Evolutionary conservation across 768 basidiomycete genomes (phyloP), one percentile per base, ranked within the genome.

Genomic region (Rhodotorula diobovata): DNA sequence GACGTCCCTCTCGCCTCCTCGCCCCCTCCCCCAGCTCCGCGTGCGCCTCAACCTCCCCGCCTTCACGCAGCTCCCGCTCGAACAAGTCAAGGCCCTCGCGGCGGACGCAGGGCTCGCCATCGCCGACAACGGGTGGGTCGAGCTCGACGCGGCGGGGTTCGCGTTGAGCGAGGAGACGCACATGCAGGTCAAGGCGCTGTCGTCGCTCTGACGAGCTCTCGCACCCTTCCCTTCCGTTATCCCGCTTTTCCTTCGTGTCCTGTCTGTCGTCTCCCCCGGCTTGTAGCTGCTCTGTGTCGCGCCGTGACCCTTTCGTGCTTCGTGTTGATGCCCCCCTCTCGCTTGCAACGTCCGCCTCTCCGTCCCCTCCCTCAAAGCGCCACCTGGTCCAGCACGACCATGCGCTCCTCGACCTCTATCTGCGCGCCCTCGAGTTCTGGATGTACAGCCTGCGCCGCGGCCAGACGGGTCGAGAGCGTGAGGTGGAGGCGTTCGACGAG

Each of bases 31-130:
- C 3, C 37, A 54, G 18, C 63, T 69, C 30, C 48, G 43, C 43
- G 41, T 66, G 30, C 67, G 67, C 25, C 54, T 73, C 9, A 59
- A 73, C 43, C 72, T 73, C n/a, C 60, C 67, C 2, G 48, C 67
- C 15, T 39, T 73, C 28, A 46, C 53, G 0, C 18, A 34, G 16
- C 48, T 61, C 21, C 54, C 63, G 11, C 30, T 25, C 25, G 59
- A 62, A 1, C 32, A 30, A 1, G 16, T 59, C 14, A 0, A 32
- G 25, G 50, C 41, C 9, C 61, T 73, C 9, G 4, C 45, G 25
- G 51, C 20, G 7, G 39, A 16, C 10, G 23, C 37, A 0, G 39
- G 3, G 32, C 14, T 54, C 18, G 43, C 37, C 32, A n/a, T 39
- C 16, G 67, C 69, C 23, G 63, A 25, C 12, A 61, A 68, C 16